Base-by-base conservation (phyloP, 768 basidiomycete species). In the Trametes cubensis region DNA sequence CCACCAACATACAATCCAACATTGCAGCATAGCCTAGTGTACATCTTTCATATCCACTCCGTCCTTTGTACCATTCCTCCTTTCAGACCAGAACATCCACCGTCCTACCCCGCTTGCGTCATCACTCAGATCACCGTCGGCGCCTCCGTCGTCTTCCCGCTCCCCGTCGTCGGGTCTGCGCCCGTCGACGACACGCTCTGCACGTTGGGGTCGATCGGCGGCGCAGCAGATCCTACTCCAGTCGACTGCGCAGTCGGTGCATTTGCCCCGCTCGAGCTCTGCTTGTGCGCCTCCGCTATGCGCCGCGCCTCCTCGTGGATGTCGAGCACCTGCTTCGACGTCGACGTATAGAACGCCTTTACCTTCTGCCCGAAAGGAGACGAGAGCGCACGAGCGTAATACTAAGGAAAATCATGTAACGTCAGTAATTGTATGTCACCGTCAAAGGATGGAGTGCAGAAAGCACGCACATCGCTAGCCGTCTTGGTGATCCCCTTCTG, bases 271-370 rank as follows among this genome's bases (percentile, higher is more conserved):
- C 28, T 30, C 38, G 47, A 23, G 39, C 58, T 55, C 14, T 57
- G 20, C 69, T 89, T 87, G 66, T 90, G 82, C 58, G 79, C 74
- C 26, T 81, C 82, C 26, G 87, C 85, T 69, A 98, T 92, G 30
- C 95, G 85, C 62, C 81, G 79, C 2, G 95, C 95, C 75, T 98
- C 95, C 70, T 95, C 92, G 71, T 97, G 95, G 50, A 98, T 95
- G 71, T 98, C 95, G 20, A 83, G 69, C 26, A 93, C 87, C 74
- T 95, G 92, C 78, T 97, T 98, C 20, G 87, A 81, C 8, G 94
- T 95, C 46, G 77, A 76, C 15, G 95, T 96, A 79, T 97, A 98
- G 79, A 97, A 98, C 1, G 76, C 69, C 28, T 78, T 75, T 60
- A 97, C 91, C 69, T 84, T 87, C 77, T 87, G 83, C 13, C 94